Base-by-base conservation (phyloP, 441 rosid species). In the Gossypium gossypioides region DNA sequence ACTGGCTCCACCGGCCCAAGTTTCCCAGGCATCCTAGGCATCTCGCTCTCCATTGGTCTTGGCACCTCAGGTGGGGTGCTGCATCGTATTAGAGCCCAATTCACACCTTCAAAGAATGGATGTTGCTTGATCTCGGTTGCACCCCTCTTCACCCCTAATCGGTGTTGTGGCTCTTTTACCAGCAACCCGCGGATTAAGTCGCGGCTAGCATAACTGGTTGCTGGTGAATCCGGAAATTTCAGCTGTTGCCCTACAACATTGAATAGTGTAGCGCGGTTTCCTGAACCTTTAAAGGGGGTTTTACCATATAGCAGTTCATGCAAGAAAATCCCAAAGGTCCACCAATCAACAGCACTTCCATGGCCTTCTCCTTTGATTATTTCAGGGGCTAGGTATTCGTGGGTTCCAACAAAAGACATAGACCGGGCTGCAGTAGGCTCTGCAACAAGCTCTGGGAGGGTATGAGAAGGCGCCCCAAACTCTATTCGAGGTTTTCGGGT, bases 121-220 rank as follows among this genome's bases (percentile, higher is more conserved):
- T 95, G 99, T 73, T 92, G 99, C 73, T 95, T 95, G 77, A 95
- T 89, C 91, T 95, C 99, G 1, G 97, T 91, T 10, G 99, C 99
- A 16, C 99, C 99, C 78, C 99, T 84, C 75, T 95, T 95, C 68
- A 88, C 91, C 58, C 97, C 99, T 7, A 95, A 78, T 78, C 98
- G 84, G 61, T 89, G 89, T 69, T 89, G 92, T 13, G 99, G 99
- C 74, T 95, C 98, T 81, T 95, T 95, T 44, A 87, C 97, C 63
- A 92, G 86, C 81, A 95, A 83, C 13, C 94, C 97, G 1, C 87
- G 85, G 56, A 92, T 85, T 83, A 95, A 79, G 76, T 95, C 99
- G 9, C 97, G 79, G 66, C 98, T 87, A 0, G 95, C 92, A 18
- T 86, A 84, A 72, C 91, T 86, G 15, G 99, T 87, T 5, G 97